phyloP scores from a whole-genome alignment of 805 yeast genomes.

The Kodamaea kakaduensis region DNA sequence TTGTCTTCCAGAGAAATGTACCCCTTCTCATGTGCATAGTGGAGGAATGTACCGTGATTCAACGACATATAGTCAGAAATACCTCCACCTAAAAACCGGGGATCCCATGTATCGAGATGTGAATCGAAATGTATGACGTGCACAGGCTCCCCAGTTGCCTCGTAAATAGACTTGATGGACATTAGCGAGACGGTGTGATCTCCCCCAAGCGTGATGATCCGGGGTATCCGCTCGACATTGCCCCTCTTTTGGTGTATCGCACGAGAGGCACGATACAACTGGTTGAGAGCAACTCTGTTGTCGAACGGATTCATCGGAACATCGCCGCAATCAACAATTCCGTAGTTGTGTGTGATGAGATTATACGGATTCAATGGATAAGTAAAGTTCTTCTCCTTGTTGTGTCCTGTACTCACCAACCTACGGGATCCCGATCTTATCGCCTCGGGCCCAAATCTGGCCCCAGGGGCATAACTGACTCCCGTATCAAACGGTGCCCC shows the following conservation, averaged over 20 bases:
- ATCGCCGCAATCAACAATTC: slow-evolving; percentile 60
- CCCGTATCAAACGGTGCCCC: slow-evolving; percentile 62
- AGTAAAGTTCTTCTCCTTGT: slow-evolving; percentile 4
- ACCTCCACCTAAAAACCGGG: slow-evolving; percentile 59
- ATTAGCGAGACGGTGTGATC: slow-evolving; percentile 56
- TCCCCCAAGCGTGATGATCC: slow-evolving; percentile 55
- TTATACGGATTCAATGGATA: slow-evolving; percentile 50
- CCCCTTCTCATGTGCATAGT: slow-evolving; percentile 67
- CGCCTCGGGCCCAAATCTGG: slow-evolving; percentile 56
- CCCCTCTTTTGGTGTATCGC: slow-evolving; percentile 41
- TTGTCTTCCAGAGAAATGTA: slow-evolving; percentile 46
- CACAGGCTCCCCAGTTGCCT: slow-evolving; percentile 39
- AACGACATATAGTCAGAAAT: slow-evolving; percentile 52
- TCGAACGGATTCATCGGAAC: slow-evolving; percentile 68
- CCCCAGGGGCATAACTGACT: slow-evolving; percentile 53
- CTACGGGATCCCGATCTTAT: slow-evolving; percentile 46
- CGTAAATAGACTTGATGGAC: slow-evolving; percentile 49
- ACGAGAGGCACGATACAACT: slow-evolving; percentile 54
- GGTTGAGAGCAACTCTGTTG: slow-evolving; percentile 57
- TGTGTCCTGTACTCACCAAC: slow-evolving; percentile 30
- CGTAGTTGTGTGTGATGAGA: slow-evolving; percentile 29
- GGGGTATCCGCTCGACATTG: slow-evolving; percentile 21
- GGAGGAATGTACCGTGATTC: slow-evolving; percentile 69
- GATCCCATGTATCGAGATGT: slow-evolving; percentile 71
- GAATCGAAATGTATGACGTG: slow-evolving; percentile 63